Conservation (phyloP, 306 rosid species). For the Argentina anserina region DNA sequence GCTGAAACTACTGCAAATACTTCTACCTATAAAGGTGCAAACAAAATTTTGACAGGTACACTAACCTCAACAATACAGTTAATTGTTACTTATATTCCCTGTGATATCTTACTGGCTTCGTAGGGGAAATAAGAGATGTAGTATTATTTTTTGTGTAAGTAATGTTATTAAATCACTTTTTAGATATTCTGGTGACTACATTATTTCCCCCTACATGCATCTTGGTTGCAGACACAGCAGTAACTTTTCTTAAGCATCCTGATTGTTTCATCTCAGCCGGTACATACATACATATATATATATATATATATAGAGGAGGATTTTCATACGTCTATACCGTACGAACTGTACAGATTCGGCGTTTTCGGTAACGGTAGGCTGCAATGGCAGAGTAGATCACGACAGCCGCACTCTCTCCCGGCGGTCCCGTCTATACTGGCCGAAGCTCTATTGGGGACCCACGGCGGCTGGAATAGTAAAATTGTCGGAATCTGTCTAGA, state of each 20-base stretch:
- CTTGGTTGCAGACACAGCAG: slow-evolving; percentile 1
- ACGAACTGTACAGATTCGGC: no score
- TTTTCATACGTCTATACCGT: no score
- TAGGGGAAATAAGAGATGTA: neutral
- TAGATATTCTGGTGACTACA: neutral
- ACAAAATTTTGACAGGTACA: neutral
- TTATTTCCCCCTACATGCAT: neutral
- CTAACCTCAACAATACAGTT: neutral
- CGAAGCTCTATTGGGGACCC: no score
- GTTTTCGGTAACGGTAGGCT: no score
- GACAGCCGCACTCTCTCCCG: no score
- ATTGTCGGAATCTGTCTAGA: no score
- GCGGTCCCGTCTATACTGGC: no score
- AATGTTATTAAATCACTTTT: neutral
- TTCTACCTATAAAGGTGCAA: neutral
- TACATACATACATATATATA: neutral
- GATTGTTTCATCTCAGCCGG: neutral
- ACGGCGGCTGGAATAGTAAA: no score
- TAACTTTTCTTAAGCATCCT: neutral
- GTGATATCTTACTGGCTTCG: neutral
- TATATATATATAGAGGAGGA: neutral
- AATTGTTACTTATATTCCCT: neutral
- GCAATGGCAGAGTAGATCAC: no score
- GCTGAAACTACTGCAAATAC: neutral
- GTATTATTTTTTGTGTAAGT: neutral